These are phyloP conservation scores for Hordeum pubiflorum DNA, from an alignment of 202 grass and related monocot genomes.

Conservation along the genomic window DNA sequence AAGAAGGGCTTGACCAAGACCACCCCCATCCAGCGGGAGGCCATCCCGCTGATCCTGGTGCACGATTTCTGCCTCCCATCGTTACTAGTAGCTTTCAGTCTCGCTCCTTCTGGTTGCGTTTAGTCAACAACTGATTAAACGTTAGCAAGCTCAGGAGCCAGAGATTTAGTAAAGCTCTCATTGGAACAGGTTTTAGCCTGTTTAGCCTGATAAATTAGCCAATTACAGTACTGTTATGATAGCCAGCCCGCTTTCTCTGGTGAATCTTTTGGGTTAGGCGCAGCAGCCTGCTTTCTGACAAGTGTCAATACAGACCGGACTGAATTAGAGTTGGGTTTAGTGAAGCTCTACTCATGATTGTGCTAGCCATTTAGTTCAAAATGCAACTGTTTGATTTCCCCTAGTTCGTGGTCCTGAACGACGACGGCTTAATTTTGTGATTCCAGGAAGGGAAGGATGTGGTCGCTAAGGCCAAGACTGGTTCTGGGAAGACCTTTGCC, in stretches of 20 bases:
- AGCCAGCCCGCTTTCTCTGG: background rate
- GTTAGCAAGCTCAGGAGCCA: background rate
- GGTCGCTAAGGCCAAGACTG: conserved; percentile 78
- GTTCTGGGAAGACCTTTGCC: conserved; percentile 86
- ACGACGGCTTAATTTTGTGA: background rate
- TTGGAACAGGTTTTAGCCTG: background rate
- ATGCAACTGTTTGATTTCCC: background rate
- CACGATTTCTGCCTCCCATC: background rate
- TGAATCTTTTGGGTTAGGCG: background rate
- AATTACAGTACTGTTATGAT: background rate
- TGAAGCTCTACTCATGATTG: background rate
- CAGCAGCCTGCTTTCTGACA: background rate
- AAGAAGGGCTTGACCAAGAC: conserved; percentile 61
- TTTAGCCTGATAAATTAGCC: background rate
- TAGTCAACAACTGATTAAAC: background rate
- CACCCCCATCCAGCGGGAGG: conserved; percentile 74
- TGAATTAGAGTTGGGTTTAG: conserved; percentile 18
- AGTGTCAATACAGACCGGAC: background rate
- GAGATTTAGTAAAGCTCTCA: background rate
- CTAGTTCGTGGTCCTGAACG: too few relatives aligned
- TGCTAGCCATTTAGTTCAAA: background rate
- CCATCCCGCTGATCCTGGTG: conserved; percentile 83
- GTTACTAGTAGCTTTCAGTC: background rate
- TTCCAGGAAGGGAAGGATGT: conserved; percentile 91
- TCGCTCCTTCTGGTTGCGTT: background rate